Percentiles rank a stretch among this genome's conserved stretches.
phyloP scores from a whole-genome alignment of 371 early-diverging fungal species.

The Cokeromyces recurvatus region DNA sequence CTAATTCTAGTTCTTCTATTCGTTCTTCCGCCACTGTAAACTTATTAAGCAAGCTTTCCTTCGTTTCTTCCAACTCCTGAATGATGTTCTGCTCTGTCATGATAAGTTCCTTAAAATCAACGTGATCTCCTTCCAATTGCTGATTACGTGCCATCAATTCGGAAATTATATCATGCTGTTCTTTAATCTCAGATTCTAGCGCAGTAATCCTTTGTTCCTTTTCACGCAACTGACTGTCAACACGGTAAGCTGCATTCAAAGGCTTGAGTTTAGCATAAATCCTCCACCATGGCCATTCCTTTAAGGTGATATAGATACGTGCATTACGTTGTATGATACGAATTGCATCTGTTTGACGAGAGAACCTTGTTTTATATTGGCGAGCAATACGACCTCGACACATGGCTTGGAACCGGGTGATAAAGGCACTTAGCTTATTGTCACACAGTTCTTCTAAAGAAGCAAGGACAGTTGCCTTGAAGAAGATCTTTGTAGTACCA shows the following conservation, averaged over 20 bases:
- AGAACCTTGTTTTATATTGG: conserved; percentile 60
- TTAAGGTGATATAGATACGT: conserved; percentile 77
- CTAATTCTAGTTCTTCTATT: conserved; percentile 15
- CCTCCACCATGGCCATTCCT: conserved; percentile 96
- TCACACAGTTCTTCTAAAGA: conserved; percentile 94
- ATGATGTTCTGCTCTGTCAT: conserved; percentile 40
- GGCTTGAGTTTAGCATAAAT: conserved; percentile 98
- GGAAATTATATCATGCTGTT: conserved; percentile 42
- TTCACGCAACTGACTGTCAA: conserved; percentile 61
- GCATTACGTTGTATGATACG: conserved; percentile 25
- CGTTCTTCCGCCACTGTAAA: conserved; percentile 54
- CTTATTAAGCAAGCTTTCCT: conserved; percentile 55
- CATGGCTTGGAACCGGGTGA: conserved; percentile 84
- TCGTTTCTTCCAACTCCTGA: conserved; percentile 54
- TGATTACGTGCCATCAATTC: conserved; percentile 47
- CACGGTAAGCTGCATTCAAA: conserved; percentile 81
- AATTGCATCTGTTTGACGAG: conserved; percentile 86
- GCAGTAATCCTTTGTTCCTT: conserved; percentile 50
- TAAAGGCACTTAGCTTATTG: conserved; percentile 72
- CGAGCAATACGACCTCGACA: conserved; percentile 83
- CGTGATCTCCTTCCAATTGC: conserved; percentile 48
- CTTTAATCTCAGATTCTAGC: conserved; percentile 41
- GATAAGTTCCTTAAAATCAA: conserved; percentile 41
- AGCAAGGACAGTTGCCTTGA: conserved; percentile 97
- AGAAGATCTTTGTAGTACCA: conserved; percentile 97